These are phyloP conservation scores for Ganoderma boninense DNA, from an alignment of 1,284 basidiomycete species.

Conservation along the genomic window DNA sequence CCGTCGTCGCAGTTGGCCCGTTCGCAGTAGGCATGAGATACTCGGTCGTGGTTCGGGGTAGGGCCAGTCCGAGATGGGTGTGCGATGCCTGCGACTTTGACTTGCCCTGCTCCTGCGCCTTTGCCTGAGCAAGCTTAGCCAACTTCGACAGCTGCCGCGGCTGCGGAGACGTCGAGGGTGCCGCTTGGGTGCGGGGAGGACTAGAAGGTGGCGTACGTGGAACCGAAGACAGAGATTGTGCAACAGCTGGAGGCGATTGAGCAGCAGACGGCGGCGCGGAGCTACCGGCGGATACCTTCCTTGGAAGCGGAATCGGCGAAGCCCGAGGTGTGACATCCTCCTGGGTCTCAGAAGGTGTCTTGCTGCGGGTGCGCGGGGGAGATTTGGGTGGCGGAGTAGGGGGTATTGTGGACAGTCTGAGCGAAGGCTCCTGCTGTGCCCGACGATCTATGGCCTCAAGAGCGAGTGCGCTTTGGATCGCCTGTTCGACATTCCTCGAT, in stretches of 20 bases:
- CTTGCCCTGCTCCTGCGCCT: conserved; percentile 48
- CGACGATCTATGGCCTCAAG: conserved; percentile 41
- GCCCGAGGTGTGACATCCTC: conserved; percentile 8
- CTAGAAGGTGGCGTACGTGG: conserved; percentile 11
- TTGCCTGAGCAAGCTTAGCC: conserved; percentile 70
- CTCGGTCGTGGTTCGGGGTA: conserved; percentile 55
- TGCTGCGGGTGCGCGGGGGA: conserved; percentile 5
- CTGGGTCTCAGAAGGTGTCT: conserved; percentile 7
- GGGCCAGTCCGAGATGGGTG: conserved; percentile 24
- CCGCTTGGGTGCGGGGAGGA: conserved; percentile 5
- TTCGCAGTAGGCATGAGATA: conserved; percentile 80
- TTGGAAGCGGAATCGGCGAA: conserved; percentile 6
- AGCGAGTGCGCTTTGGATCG: conserved; percentile 61
- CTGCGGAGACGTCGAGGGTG: conserved; percentile 23
- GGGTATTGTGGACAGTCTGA: conserved; percentile 14
- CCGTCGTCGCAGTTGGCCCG: conserved; percentile 77
- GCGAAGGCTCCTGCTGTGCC: conserved; percentile 1
- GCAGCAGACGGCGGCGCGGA: conserved; percentile 3
- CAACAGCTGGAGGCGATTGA: conserved; percentile 1
- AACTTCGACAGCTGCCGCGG: conserved; percentile 67
- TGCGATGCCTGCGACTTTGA: conserved; percentile 30
- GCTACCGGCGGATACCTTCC: not conserved
- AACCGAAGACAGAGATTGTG: conserved; percentile 1
- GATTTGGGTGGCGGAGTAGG: conserved; percentile 22
- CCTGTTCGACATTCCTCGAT: conserved; percentile 57